Evolutionary conservation across 345 rosid genomes (phyloP).

Genomic region (Salix dunnii): DNA sequence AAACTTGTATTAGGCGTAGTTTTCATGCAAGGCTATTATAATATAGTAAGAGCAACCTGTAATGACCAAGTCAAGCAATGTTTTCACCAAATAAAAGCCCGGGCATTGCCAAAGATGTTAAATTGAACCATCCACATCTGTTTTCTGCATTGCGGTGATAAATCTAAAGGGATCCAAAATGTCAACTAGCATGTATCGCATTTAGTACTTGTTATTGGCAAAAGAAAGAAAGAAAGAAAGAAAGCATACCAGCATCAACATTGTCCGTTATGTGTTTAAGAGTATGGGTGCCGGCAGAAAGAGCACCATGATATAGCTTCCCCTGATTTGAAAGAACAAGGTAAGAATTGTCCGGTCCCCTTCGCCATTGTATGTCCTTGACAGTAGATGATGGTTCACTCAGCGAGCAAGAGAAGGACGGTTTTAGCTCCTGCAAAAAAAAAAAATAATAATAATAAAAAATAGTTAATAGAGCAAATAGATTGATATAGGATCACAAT

Average conservation of each 20-base stretch:
- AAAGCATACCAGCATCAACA: conserved; percentile 72
- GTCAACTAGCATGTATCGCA: not conserved
- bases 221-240: not conserved
- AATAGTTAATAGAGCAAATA: not conserved
- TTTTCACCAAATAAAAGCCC: not conserved
- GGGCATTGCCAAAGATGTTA: not conserved
- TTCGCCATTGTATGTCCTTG: conserved; percentile 74
- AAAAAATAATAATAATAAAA: too few relatives aligned
- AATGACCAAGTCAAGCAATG: not conserved
- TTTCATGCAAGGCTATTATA: not conserved
- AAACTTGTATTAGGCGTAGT: not conserved
- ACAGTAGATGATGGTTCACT: conserved; percentile 42
- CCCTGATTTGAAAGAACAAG: conserved; percentile 58
- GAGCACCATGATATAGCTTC: conserved; percentile 57
- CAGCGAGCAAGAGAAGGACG: conserved; percentile 50
- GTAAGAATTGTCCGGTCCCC: conserved; percentile 49
- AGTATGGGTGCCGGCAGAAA: conserved; percentile 23
- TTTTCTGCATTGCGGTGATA: not conserved
- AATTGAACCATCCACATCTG: not conserved
- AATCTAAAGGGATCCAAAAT: not conserved
- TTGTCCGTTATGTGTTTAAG: conserved; percentile 52
- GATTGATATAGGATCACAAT: too few relatives aligned
- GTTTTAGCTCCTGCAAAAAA: conserved; percentile 46
- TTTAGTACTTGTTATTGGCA: not conserved
- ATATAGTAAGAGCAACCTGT: not conserved